These are phyloP conservation scores for Biscogniauxia marginata DNA, from an alignment of 2,329 filamentous ascomycete genomes.

Conservation along the genomic window DNA sequence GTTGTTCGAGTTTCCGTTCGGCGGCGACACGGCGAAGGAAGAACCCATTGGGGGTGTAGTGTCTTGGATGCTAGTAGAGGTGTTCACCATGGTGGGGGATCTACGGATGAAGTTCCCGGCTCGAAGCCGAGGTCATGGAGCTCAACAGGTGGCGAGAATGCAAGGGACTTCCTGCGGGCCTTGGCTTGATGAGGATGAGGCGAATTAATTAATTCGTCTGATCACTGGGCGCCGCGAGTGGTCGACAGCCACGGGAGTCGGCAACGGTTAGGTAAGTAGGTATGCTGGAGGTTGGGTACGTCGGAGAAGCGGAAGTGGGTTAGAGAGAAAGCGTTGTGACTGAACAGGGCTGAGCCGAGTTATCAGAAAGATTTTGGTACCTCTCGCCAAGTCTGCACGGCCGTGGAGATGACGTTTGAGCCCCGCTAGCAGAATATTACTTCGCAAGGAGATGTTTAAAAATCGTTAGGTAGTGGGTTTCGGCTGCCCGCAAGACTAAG, in stretches of 20 bases:
- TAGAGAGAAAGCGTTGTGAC: background rate
- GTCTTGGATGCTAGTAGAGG: conserved; percentile 3
- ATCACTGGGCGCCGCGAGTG: background rate
- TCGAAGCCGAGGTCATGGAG: background rate
- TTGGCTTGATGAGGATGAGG: background rate
- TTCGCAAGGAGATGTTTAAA: background rate
- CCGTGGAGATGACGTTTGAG: background rate
- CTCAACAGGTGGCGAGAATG: background rate
- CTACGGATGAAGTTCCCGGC: background rate
- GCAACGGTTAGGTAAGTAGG: background rate
- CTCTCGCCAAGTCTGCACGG: no score
- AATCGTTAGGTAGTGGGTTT: background rate
- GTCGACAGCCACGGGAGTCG: background rate
- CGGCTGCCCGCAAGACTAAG: background rate
- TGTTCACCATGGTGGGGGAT: conserved; percentile 11
- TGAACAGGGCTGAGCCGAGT: background rate
- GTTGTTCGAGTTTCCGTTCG: conserved; percentile 16
- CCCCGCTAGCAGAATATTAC: background rate
- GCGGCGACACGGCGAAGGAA: conserved; percentile 16
- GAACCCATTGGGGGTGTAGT: conserved; percentile 16
- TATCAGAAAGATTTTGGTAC: background rate
- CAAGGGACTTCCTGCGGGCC: background rate
- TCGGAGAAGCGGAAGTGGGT: background rate
- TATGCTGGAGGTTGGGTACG: background rate
- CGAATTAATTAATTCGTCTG: background rate